Evolutionary conservation across 1,284 basidiomycete genomes (phyloP).

Genomic region (Puccinia polysora): DNA sequence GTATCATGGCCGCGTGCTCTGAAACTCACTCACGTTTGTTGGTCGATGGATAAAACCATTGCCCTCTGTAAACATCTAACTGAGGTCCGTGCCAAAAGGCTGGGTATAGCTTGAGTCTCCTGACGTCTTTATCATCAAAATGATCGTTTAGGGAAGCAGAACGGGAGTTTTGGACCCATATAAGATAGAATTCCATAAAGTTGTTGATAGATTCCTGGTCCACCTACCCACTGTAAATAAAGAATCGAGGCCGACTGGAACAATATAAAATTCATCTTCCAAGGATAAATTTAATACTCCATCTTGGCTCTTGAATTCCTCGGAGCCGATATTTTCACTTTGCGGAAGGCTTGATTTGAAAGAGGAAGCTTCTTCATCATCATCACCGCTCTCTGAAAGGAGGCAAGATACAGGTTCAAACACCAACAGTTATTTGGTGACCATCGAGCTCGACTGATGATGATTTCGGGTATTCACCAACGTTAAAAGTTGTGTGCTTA

Average conservation of each 20-base stretch:
- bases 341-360: not conserved
- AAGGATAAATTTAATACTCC: constrained; percentile 30
- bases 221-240: constrained; percentile 49
- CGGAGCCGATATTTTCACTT: not conserved
- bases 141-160: not conserved
- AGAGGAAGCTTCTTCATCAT: not conserved
- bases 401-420: not conserved
- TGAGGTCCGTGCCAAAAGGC: constrained; percentile 43
- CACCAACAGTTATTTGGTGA: too few species aligned
- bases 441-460: too few species aligned
- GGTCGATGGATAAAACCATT: constrained; percentile 43
- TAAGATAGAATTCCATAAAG: constrained; percentile 38
- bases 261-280: constrained; percentile 45
- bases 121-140: constrained; percentile 10
- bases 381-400: not conserved
- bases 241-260: constrained; percentile 51
- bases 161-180: not conserved
- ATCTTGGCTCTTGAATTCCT: constrained; percentile 26
- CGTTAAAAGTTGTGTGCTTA: too few species aligned
- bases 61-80: constrained; percentile 27
- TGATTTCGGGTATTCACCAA: too few species aligned
- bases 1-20: not conserved
- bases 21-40: constrained; percentile 46
- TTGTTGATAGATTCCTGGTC: constrained; percentile 46
- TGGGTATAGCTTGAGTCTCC: constrained; percentile 29